Base-by-base conservation (phyloP, 2,329 filamentous ascomycete genomes). In the Thelonectria discophora region DNA sequence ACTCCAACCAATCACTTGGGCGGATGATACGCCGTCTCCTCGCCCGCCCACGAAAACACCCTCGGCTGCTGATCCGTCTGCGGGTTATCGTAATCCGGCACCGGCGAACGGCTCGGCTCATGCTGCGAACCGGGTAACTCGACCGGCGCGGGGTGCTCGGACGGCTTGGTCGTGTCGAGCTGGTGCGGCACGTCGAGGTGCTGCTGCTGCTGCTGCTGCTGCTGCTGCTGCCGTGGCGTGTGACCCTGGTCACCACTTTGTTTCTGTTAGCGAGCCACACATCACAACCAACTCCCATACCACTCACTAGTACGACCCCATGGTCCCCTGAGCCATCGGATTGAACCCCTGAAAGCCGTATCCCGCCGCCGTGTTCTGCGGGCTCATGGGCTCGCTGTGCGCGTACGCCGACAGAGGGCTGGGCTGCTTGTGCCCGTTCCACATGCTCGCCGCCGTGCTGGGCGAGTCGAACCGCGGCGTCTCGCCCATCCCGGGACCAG, bases 81-180 rank as follows among this genome's bases (percentile, higher is more conserved):
- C 37, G 49, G 21, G 12, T 63, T 63, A 40, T 65, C 66, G 46
- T 78, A 79, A 27, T 60, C 63, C 1, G 79, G 79, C n/a, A 77
- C 66, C 13, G 75, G 74, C 18, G 75, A 76, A 43, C 73, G 71
- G 1, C 69, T 73, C 1, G 72, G 74, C 5, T 74, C 71, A 1
- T 60, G 51, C 8, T 60, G 51, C 8, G 72, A 74, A 1, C 71
- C 64, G 4, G 79, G 75, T 2, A 81, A 66, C 62, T 81, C 80
- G 1, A 73, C 75, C 0, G 69, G 70, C 3, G 69, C 55, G 12
- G 50, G 10, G 21, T 60, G 64, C 13, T 71, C 63, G 9, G 54
- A 55, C 13, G 65, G 70, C 40, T 65, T 71, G 6, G 69, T 68
- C 5, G 65, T 60, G 42, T 49, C 51, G 15, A 51, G n/a, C n/a